Evolutionary conservation across 169 alveolate genomes (phyloP).

Genomic region (Eimeria necatrix): DNA sequence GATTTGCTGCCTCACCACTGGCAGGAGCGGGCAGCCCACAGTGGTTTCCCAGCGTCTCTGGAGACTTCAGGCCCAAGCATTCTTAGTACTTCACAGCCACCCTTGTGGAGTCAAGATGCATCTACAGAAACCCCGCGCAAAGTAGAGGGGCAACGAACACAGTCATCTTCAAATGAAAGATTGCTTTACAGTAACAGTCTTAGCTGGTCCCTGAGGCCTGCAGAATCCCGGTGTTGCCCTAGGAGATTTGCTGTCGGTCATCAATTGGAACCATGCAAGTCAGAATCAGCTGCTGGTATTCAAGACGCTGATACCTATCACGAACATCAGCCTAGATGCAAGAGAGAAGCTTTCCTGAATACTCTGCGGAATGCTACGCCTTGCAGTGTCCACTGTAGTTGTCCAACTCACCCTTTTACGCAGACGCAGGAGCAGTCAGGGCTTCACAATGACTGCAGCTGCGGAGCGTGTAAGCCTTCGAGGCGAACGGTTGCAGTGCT

Average conservation of each 20-base stretch:
- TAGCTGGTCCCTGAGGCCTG: neutral
- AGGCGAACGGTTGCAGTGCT: neutral
- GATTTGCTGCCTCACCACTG: too few species aligned
- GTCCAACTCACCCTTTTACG: neutral
- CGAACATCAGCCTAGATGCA: neutral
- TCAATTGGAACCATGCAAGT: neutral
- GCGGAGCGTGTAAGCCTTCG: neutral
- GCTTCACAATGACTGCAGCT: neutral
- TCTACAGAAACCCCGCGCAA: neutral
- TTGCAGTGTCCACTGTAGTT: neutral
- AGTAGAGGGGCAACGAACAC: neutral
- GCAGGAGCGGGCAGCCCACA: neutral
- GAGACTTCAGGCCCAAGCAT: neutral
- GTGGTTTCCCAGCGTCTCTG: slow-evolving; percentile 1
- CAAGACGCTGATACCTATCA: neutral
- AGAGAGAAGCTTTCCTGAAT: neutral
- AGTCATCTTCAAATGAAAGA: neutral
- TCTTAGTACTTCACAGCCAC: neutral
- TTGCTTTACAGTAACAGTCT: neutral
- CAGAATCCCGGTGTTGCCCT: neutral
- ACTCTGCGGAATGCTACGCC: neutral
- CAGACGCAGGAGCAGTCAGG: neutral
- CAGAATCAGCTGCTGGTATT: neutral
- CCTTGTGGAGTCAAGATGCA: neutral
- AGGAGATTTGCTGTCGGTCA: too few species aligned